These are phyloP conservation scores for Paxillus rubicundulus DNA, from an alignment of 768 basidiomycete species.

Conservation along the genomic window DNA sequence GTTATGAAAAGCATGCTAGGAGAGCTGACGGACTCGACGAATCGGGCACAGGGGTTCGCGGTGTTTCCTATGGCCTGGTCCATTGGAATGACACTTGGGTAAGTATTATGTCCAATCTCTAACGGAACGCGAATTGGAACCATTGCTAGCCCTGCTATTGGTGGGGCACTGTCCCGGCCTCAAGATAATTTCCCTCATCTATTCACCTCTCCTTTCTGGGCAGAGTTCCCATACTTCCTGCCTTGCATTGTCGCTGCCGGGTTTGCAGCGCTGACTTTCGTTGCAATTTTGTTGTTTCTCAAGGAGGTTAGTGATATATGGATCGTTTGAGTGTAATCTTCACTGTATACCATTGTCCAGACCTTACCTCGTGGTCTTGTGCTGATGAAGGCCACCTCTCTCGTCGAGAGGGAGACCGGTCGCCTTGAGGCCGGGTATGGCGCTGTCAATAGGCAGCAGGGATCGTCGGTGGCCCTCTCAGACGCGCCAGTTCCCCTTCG, in stretches of 20 bases:
- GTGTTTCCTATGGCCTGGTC: slow-evolving; percentile 31
- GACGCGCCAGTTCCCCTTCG: slow-evolving; percentile 26
- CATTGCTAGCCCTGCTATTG: no score
- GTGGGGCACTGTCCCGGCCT: slow-evolving; percentile 22
- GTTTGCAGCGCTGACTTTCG: slow-evolving; percentile 7
- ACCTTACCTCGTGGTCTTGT: slow-evolving; percentile 11
- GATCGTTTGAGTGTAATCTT: not conserved
- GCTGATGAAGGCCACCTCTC: slow-evolving; percentile 11
- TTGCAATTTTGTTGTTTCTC: slow-evolving; percentile 9
- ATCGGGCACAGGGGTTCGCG: slow-evolving; percentile 28
- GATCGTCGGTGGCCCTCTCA: not conserved
- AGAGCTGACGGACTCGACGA: slow-evolving; percentile 53
- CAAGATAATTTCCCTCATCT: slow-evolving; percentile 45
- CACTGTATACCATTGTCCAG: slow-evolving; percentile 10
- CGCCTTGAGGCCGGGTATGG: slow-evolving; percentile 12
- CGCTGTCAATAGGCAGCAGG: slow-evolving; percentile 11
- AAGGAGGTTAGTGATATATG: slow-evolving; percentile 20
- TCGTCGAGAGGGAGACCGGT: slow-evolving; percentile 10
- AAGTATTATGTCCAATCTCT: slow-evolving; percentile 1
- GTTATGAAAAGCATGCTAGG: slow-evolving; percentile 65
- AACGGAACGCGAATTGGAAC: no score
- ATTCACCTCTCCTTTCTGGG: slow-evolving; percentile 45
- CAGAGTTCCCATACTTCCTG: slow-evolving; percentile 47
- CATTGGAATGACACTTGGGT: slow-evolving; percentile 36
- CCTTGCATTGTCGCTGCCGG: slow-evolving; percentile 29